These are phyloP conservation scores for Fagus sylvatica DNA, from an alignment of 306 rosid genomes.

Conservation along the genomic window DNA sequence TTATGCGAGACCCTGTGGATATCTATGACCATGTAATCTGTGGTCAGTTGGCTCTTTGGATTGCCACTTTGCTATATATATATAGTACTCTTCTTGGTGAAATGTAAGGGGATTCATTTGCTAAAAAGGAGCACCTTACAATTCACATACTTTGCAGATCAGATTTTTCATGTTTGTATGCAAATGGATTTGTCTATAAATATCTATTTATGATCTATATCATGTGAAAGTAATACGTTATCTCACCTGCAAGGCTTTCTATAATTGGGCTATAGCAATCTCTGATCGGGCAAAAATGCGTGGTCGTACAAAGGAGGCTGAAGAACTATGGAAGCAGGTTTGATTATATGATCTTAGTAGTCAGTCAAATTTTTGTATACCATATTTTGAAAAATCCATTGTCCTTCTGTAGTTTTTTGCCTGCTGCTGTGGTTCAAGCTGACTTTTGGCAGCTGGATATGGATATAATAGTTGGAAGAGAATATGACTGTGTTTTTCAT, in stretches of 20 bases:
- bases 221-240: not conserved
- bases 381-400: not conserved
- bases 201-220: not conserved
- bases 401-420: slow-evolving; percentile 5
- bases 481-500: not conserved
- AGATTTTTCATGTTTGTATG: not conserved
- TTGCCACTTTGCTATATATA: not conserved
- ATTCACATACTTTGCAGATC: not conserved
- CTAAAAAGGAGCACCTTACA: not conserved
- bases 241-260: slow-evolving; percentile 65
- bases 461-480: slow-evolving; percentile 8
- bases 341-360: slow-evolving; percentile 25
- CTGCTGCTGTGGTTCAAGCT: slow-evolving; percentile 3
- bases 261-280: slow-evolving; percentile 99
- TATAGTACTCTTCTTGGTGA: not conserved
- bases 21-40: not conserved
- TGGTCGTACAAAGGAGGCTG: slow-evolving; percentile 99
- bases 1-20: not conserved
- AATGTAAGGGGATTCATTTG: not conserved
- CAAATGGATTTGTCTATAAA: not conserved
- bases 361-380: slow-evolving; percentile 23
- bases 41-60: not conserved
- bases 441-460: slow-evolving; percentile 5
- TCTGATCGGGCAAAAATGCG: slow-evolving; percentile 99
- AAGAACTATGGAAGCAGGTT: slow-evolving; percentile 99